These are phyloP conservation scores for Tritrichomonas foetus DNA, from an alignment of 208 protist species.

Conservation along the genomic window DNA sequence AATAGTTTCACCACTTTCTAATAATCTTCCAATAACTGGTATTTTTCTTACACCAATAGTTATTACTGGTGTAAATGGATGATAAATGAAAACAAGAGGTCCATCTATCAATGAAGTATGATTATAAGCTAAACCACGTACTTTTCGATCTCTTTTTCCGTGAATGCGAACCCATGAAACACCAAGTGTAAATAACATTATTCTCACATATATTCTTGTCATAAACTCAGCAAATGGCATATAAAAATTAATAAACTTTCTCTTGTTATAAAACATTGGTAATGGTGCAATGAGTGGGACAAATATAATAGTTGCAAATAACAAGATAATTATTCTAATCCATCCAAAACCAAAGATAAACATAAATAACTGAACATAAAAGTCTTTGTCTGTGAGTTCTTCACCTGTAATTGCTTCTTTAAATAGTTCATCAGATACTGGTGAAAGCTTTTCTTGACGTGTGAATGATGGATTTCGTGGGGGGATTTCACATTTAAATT, in stretches of 20 bases:
- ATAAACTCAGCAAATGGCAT: neutral
- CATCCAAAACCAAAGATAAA: no score
- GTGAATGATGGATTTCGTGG: no score
- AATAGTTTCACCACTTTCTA: neutral
- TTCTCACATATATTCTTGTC: neutral
- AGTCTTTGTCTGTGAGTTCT: no score
- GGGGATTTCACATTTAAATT: no score
- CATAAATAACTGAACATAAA: no score
- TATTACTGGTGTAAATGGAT: neutral
- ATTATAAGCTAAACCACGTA: neutral
- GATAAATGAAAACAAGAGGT: neutral
- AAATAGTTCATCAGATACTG: no score
- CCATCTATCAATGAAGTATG: neutral
- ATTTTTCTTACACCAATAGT: neutral
- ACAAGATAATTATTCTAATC: no score
- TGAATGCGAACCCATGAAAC: neutral
- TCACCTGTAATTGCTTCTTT: no score
- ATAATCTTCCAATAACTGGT: neutral
- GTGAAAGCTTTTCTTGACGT: no score
- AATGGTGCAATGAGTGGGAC: neutral
- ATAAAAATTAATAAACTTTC: neutral
- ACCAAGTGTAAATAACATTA: neutral
- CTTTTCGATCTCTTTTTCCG: neutral
- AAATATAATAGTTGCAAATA: no score
- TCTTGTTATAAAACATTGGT: neutral